These are phyloP conservation scores for Piper betle DNA, from an alignment of 164 flowering plant species.

Conservation along the genomic window DNA sequence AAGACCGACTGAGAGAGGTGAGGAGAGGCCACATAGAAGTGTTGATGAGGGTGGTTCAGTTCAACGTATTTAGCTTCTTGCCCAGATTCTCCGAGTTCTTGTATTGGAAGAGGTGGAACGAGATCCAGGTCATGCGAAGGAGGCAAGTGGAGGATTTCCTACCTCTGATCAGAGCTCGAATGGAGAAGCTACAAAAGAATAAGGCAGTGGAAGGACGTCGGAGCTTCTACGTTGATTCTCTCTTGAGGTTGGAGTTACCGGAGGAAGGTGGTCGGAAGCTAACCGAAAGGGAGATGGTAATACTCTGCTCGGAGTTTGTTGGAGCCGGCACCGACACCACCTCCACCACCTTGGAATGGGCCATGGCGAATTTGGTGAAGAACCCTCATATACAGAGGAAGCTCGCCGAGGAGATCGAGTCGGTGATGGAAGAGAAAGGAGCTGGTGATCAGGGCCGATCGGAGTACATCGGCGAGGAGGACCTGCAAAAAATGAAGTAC, in stretches of 20 bases:
- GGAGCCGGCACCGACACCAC: slow-evolving; percentile 25
- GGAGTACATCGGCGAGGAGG: not conserved
- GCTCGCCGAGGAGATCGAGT: not conserved
- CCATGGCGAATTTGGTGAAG: slow-evolving; percentile 8
- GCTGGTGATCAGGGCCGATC: not conserved
- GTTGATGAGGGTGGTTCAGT: slow-evolving; percentile 7
- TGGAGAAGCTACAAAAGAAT: too few species aligned
- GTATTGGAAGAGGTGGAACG: slow-evolving; percentile 4
- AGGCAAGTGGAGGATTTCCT: slow-evolving; percentile 8
- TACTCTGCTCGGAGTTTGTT: slow-evolving; percentile 23
- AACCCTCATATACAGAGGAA: slow-evolving; percentile 1
- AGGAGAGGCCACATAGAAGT: slow-evolving; percentile 9
- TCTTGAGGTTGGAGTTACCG: slow-evolving; percentile 13
- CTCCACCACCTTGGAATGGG: slow-evolving; percentile 21
- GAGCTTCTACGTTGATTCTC: slow-evolving; percentile 17
- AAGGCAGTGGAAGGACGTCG: not conserved
- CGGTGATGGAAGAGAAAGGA: too few species aligned
- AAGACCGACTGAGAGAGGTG: not conserved
- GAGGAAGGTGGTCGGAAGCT: slow-evolving; percentile 35
- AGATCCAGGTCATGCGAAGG: slow-evolving; percentile 8
- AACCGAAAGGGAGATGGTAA: slow-evolving; percentile 17
- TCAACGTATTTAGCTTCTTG: too few species aligned
- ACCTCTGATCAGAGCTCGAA: not conserved
- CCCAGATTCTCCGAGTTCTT: too few species aligned
- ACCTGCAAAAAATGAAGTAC: slow-evolving; percentile 8